These are phyloP conservation scores for Xylaria sp. DNA, from an alignment of 495 filamentous ascomycete genomes.

Conservation along the genomic window DNA sequence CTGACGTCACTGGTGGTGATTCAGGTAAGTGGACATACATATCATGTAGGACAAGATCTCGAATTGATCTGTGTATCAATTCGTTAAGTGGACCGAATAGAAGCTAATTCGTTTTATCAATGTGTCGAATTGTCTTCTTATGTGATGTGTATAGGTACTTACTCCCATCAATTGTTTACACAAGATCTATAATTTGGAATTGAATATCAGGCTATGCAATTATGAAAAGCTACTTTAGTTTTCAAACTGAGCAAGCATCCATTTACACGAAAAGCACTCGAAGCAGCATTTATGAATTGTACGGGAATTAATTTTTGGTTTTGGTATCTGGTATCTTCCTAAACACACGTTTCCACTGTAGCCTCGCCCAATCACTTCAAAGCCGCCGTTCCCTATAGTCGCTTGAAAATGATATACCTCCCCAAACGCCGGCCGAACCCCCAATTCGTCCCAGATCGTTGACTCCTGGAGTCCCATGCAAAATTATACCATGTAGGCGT, in stretches of 20 bases:
- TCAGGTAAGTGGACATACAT: background rate
- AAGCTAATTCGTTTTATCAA: background rate
- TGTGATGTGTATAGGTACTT: no score
- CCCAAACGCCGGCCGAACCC: slow-evolving; percentile 19
- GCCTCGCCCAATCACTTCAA: background rate
- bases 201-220: background rate
- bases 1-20: slow-evolving; percentile 18
- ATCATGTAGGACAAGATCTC: background rate
- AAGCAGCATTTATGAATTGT: background rate
- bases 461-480: background rate
- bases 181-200: no score
- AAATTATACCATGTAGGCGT: background rate
- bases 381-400: slow-evolving; percentile 11
- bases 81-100: background rate
- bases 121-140: background rate
- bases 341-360: slow-evolving; percentile 22
- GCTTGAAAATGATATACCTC: background rate
- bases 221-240: background rate
- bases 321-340: slow-evolving; percentile 27
- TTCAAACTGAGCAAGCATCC: background rate
- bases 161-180: no score
- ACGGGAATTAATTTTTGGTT: background rate
- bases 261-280: background rate
- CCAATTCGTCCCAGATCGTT: background rate
- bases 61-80: background rate